Base-by-base conservation (phyloP, 148 eudicot genomes). In the Amaranthus hypochondriacus region DNA sequence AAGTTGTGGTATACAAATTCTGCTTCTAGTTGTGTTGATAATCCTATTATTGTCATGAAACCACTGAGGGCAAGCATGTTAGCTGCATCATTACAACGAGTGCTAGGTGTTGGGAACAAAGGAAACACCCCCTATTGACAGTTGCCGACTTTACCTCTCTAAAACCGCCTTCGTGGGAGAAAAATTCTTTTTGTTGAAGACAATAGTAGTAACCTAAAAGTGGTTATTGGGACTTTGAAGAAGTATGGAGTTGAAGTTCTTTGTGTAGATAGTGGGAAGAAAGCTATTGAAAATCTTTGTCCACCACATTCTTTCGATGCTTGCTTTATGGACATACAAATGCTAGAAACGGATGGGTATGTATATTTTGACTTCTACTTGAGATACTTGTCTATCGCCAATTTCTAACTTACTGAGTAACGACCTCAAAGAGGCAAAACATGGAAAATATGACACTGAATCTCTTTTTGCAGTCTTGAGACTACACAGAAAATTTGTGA, bases 281-380 rank as follows among this genome's bases (percentile, higher is more conserved):
- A 69, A 62, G 97, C 97, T 11, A 74, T 95, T 48, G 79, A 87
- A 55, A 68, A 90, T 74, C 79, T 95, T 60, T 77, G 77, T 62
- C 97, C 97, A 11, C 94, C 91, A 10, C 99, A 95, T 70, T 73
- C 59, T 9, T 92, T 89, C 64, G 92, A 92, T 74, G 97, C 97
- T 42, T 92, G 97, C 76, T 92, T 95, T 81, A 95, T 95, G 99
- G 99, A 95, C 78, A 92, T 95, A 72, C 99, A 95, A 80, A 95
- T 95, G 99, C 99, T 97, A 4, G 97, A 95, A 79, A 89, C 92
- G 89, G 97, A 92, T 66, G 99, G 99, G 98, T 92, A 89, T 75
- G 93, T 75, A 15, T 49, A 7, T 43, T 64, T 61, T 39, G 10
- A 21, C 18, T 51, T 53, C 15, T 6, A 56, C 48, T 15, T 13